These are phyloP conservation scores for Heracleum sosnowskyi DNA, from an alignment of 129 eudicot genomes.

Conservation along the genomic window DNA sequence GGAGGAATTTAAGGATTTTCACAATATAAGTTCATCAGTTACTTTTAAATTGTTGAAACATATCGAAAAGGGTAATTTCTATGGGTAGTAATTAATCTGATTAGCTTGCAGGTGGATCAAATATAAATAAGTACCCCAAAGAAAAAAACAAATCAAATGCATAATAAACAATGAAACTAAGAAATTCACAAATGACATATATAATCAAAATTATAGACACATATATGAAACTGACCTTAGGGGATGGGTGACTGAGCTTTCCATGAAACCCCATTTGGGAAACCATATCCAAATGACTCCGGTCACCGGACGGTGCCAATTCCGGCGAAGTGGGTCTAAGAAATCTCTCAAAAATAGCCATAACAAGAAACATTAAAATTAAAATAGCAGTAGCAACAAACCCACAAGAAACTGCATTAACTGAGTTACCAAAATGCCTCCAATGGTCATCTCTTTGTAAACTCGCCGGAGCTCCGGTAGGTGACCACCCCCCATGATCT, in stretches of 20 bases:
- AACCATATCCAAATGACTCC: slow-evolving; percentile 18
- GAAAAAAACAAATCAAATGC: neutral
- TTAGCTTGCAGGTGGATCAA: neutral
- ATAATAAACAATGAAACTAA: neutral
- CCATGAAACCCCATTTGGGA: slow-evolving; percentile 24
- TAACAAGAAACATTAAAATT: slow-evolving; percentile 58
- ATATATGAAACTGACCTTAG: slow-evolving; percentile 22
- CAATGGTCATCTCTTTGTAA: slow-evolving; percentile 27
- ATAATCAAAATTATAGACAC: neutral
- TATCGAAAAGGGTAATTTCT: no score
- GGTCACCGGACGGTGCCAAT: slow-evolving; percentile 11
- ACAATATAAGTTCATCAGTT: no score
- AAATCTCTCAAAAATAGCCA: slow-evolving; percentile 76
- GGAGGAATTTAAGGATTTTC: no score
- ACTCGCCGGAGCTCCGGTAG: slow-evolving; percentile 14
- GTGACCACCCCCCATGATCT: slow-evolving; percentile 15
- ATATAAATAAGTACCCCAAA: no score
- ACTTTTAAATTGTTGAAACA: neutral
- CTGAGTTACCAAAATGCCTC: slow-evolving; percentile 57
- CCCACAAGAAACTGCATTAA: slow-evolving; percentile 66
- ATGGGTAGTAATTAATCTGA: neutral
- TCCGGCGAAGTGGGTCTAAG: slow-evolving; percentile 41
- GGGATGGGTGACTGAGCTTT: slow-evolving; percentile 28
- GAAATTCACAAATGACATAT: neutral
- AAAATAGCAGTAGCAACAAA: slow-evolving; percentile 69